Evolutionary conservation across 2,329 filamentous ascomycete species (phyloP).

Genomic region (Colletotrichum musae): DNA sequence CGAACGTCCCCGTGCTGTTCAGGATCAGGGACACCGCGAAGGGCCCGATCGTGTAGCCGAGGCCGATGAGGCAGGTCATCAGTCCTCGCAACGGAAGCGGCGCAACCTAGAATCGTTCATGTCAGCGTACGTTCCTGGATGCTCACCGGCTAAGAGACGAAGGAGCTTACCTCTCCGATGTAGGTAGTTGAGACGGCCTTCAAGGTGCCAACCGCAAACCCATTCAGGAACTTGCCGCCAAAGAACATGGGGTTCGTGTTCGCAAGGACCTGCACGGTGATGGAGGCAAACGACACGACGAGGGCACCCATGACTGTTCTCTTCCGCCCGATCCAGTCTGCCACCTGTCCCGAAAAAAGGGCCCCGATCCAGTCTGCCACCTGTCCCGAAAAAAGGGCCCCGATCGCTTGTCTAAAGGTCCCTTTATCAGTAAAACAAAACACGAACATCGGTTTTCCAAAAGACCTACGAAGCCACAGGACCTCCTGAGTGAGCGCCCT

Average conservation of each 20-base stretch:
- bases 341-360: too few species aligned
- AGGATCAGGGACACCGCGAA: conserved; percentile 49
- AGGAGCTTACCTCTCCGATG: conserved; percentile 44
- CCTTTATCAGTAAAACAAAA: conserved; percentile 21
- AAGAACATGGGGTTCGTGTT: conserved; percentile 57
- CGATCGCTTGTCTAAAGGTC: background rate
- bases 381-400: background rate
- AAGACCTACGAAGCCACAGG: conserved; percentile 52
- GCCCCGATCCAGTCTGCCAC: background rate
- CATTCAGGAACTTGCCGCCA: conserved; percentile 57
- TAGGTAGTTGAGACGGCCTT: conserved; percentile 46
- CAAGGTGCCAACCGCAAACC: conserved; percentile 50
- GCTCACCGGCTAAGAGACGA: too few species aligned
- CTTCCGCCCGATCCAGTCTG: conserved; percentile 1
- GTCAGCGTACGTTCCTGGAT: too few species aligned
- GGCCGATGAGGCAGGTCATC: conserved; percentile 46
- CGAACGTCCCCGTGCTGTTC: conserved; percentile 45
- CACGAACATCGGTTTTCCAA: background rate
- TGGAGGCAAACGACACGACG: conserved; percentile 52
- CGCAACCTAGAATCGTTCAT: conserved; percentile 25
- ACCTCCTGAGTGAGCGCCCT: conserved; percentile 57
- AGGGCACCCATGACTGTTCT: conserved; percentile 50
- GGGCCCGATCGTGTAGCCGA: conserved; percentile 49
- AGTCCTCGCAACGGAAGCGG: conserved; percentile 47
- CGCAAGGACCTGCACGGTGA: conserved; percentile 56